Evolutionary conservation across 441 rosid genomes (phyloP), one percentile per base, ranked within the genome.

Genomic region (Melastoma candidum): DNA sequence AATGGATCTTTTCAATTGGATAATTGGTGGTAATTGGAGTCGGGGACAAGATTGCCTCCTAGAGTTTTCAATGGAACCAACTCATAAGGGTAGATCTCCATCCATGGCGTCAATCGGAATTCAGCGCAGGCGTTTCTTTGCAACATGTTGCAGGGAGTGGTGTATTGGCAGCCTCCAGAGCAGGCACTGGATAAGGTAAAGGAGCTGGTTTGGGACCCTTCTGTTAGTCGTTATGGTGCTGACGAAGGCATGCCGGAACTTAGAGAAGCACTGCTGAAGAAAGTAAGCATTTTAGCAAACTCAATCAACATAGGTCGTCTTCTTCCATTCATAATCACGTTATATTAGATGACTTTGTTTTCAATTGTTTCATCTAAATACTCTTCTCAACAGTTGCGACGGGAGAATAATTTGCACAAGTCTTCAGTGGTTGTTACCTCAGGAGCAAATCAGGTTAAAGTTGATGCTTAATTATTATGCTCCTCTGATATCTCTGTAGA

Each of bases 361-460:
- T 55, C 4, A 55, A 11, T 13, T 47, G 0, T 5, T 13, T 46
- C 51, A 14, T 22, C 8, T 48, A 4, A n/a, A 54, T 48, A 54
- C 43, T 27, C 43, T 44, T 10, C 61, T 46, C 14, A 73, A 71
- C 81, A 90, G 97, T 73, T 94, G 74, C 60, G 59, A 12, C 61
- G 24, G 59, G 96, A 94, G 67, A 94, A 94, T 66, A 87, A 85
- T 61, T 70, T 90, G 68, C 68, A 65, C 49, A 83, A 77, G 58
- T 94, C 99, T 48, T 75, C 78, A 0, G 96, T 94, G 62, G 88
- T 94, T 84, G 99, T 90, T 55, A 94, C 99, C 62, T 81, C 99
- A 2, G 99, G 99, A 54, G 99, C 97, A 65, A 94, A 94, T 70
- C 99, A 90, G 95, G 96, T 87, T 63, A 56, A 5, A 27, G n/a